Conservation (phyloP, 495 filamentous ascomycete genomes). For the Hypoxylon perforatum region DNA sequence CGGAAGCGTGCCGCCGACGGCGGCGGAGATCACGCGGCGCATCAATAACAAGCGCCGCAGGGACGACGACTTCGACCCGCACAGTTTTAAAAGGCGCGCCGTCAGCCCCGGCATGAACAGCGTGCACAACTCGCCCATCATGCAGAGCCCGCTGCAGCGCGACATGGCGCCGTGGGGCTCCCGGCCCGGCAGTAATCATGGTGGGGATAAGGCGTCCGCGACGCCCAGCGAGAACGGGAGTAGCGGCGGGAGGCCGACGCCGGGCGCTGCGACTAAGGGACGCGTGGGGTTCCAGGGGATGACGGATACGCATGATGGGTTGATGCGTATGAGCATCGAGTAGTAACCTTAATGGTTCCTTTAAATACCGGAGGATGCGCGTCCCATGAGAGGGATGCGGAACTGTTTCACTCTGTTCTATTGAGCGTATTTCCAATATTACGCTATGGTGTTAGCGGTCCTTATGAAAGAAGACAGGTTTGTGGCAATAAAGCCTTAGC, state of each 20-base stretch:
- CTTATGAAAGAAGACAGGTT: too few species aligned
- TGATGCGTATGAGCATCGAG: constrained; percentile 98
- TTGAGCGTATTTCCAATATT: too few species aligned
- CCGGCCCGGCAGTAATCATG: constrained; percentile 66
- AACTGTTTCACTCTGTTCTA: too few species aligned
- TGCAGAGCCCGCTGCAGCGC: constrained; percentile 80
- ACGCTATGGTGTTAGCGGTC: too few species aligned
- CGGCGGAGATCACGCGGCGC: constrained; percentile 74
- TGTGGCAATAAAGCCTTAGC: too few species aligned
- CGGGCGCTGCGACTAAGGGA: constrained; percentile 44
- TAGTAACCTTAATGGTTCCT: constrained; percentile 35
- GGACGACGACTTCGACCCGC: constrained; percentile 91
- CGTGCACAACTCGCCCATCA: constrained; percentile 87
- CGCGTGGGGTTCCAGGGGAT: constrained; percentile 93
- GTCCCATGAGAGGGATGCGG: too few species aligned
- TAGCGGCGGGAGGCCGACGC: constrained; percentile 35
- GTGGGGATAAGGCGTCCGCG: constrained; percentile 62
- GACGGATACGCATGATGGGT: constrained; percentile 92
- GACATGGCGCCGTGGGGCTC: constrained; percentile 79
- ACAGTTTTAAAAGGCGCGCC: constrained; percentile 90
- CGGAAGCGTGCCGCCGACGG: constrained; percentile 56
- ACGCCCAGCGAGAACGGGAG: constrained; percentile 55
- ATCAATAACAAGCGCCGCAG: constrained; percentile 81
- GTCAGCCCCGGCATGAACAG: constrained; percentile 90
- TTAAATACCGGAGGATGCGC: too few species aligned